phyloP scores from a whole-genome alignment of 2,329 filamentous ascomycete genomes.

The Monosporascus sp. region DNA sequence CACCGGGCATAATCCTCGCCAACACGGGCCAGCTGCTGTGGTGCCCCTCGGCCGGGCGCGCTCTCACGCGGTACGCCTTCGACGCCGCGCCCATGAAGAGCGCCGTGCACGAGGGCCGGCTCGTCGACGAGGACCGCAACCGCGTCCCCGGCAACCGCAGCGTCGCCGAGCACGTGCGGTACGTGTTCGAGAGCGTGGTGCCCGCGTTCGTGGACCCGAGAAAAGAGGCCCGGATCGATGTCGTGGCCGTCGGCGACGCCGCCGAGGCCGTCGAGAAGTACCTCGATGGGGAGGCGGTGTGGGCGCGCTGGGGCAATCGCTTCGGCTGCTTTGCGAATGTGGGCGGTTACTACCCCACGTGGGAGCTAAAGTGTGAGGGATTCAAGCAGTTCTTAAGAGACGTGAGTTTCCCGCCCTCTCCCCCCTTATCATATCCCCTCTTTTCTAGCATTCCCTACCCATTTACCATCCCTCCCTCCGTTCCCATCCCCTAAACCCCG shows the following conservation, averaged over 20 bases:
- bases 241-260: slow-evolving; percentile 67
- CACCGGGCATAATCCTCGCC: slow-evolving; percentile 64
- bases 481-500: background rate
- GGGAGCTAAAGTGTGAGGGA: slow-evolving; percentile 34
- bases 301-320: slow-evolving; percentile 35
- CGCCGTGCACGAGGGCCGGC: slow-evolving; percentile 51
- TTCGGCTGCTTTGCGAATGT: slow-evolving; percentile 46
- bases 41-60: slow-evolving; percentile 58
- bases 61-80: slow-evolving; percentile 56
- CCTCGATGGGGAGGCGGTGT: slow-evolving; percentile 50
- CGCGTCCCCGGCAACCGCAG: slow-evolving; percentile 54
- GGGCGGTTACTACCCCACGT: slow-evolving; percentile 37
- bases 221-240: slow-evolving; percentile 51
- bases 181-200: slow-evolving; percentile 62
- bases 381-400: slow-evolving; percentile 47
- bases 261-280: slow-evolving; percentile 53
- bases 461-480: background rate
- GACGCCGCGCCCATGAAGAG: slow-evolving; percentile 54
- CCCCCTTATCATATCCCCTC: background rate
- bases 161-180: slow-evolving; percentile 56
- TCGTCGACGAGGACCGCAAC: slow-evolving; percentile 52
- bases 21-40: slow-evolving; percentile 76
- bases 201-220: slow-evolving; percentile 34
- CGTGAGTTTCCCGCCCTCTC: slow-evolving; percentile 29
- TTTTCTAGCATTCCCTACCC: slow-evolving; percentile 12